phyloP scores from a whole-genome alignment of 805 yeast genomes.

The Candida piceae region DNA sequence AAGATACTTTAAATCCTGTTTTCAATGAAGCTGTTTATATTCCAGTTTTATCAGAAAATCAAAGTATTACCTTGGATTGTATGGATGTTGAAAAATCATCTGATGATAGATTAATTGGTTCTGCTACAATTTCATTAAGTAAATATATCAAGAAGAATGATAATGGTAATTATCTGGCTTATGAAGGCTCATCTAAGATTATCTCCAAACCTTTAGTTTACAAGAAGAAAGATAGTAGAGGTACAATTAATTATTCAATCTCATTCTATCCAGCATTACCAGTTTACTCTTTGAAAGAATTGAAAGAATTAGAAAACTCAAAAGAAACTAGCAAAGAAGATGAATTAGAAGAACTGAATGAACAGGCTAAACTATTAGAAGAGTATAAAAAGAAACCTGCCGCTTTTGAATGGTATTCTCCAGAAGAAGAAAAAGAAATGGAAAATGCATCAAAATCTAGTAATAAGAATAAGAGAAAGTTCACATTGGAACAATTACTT shows the following conservation, averaged over 20 bases:
- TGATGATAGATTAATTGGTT: slow-evolving; percentile 60
- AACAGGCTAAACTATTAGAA: slow-evolving; percentile 46
- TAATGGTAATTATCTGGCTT: slow-evolving; percentile 42
- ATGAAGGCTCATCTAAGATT: slow-evolving; percentile 46
- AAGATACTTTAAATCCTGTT: slow-evolving; percentile 50
- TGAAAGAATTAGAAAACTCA: slow-evolving; percentile 39
- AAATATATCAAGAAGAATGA: slow-evolving; percentile 45
- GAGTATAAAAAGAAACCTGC: slow-evolving; percentile 52
- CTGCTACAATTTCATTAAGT: slow-evolving; percentile 43
- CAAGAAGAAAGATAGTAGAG: slow-evolving; percentile 42
- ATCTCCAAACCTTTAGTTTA: slow-evolving; percentile 29
- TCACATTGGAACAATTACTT: slow-evolving; percentile 48
- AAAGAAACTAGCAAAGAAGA: slow-evolving; percentile 33
- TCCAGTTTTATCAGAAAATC: slow-evolving; percentile 57
- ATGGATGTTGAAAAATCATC: slow-evolving; percentile 64
- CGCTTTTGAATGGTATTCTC: slow-evolving; percentile 58
- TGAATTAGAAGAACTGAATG: slow-evolving; percentile 37
- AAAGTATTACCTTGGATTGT: slow-evolving; percentile 51
- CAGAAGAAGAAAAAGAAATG: slow-evolving; percentile 34
- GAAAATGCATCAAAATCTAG: slow-evolving; percentile 12
- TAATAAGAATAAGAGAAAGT: slow-evolving; percentile 33
- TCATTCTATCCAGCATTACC: slow-evolving; percentile 65
- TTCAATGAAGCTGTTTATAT: slow-evolving; percentile 56
- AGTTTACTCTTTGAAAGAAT: slow-evolving; percentile 54
- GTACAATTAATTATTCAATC: slow-evolving; percentile 42